Evolutionary conservation across 1,139 yeast species (phyloP).

Genomic region (Candida pseudocylindracea): DNA sequence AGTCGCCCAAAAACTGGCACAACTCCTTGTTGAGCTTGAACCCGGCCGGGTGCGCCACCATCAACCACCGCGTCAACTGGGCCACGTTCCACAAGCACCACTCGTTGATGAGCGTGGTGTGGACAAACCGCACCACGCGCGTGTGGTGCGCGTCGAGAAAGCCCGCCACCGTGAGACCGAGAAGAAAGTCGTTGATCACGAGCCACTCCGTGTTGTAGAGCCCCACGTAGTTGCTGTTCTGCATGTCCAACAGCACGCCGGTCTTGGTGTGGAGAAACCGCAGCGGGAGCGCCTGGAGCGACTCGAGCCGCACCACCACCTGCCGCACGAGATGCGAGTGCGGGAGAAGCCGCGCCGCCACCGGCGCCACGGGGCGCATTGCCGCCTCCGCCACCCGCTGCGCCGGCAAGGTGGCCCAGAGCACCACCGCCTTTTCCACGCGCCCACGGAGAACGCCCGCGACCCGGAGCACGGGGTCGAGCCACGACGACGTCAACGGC

Average conservation of each 20-base stretch:
- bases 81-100: slow-evolving; percentile 13
- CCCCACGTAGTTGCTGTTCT: slow-evolving; percentile 59
- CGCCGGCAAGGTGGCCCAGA: too few species aligned
- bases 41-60: slow-evolving; percentile 75
- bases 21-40: slow-evolving; percentile 76
- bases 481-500: too few species aligned
- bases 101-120: neutral
- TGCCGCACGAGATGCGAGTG: too few species aligned
- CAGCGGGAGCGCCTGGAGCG: neutral
- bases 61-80: slow-evolving; percentile 45
- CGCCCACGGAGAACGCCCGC: too few species aligned
- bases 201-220: slow-evolving; percentile 83
- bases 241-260: slow-evolving; percentile 9
- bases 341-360: too few species aligned
- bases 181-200: slow-evolving; percentile 53
- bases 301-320: too few species aligned
- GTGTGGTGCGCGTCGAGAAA: slow-evolving; percentile 10
- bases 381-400: too few species aligned
- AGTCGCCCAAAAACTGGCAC: slow-evolving; percentile 68
- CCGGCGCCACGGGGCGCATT: too few species aligned
- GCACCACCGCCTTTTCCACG: too few species aligned
- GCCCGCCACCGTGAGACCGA: slow-evolving; percentile 32
- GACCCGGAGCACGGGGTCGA: too few species aligned
- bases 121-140: slow-evolving; percentile 20
- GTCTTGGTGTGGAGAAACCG: neutral